These are phyloP conservation scores for Microascus cirrosus DNA, from an alignment of 2,329 filamentous ascomycete genomes.

Conservation along the genomic window DNA sequence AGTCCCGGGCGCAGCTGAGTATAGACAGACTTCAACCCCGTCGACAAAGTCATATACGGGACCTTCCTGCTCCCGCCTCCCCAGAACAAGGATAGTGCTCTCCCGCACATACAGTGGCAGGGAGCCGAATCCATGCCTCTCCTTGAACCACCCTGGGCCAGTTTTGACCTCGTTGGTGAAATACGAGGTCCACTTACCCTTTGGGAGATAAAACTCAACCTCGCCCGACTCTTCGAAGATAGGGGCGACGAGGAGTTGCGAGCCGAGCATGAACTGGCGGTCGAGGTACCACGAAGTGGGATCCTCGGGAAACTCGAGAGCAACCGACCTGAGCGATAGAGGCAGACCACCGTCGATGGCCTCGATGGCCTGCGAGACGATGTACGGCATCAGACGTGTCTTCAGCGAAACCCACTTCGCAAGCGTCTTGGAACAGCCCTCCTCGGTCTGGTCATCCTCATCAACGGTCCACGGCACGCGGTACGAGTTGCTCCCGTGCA, in stretches of 20 bases:
- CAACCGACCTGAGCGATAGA: constrained; percentile 51
- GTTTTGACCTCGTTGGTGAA: constrained; percentile 36
- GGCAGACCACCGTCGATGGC: constrained; percentile 41
- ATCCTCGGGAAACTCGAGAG: constrained; percentile 61
- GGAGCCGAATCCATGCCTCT: constrained; percentile 46
- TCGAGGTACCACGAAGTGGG: constrained; percentile 58
- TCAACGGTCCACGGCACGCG: constrained; percentile 68
- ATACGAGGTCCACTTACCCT: constrained; percentile 33
- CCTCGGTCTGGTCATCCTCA: constrained; percentile 43
- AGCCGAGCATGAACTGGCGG: constrained; percentile 62
- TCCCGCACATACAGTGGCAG: constrained; percentile 48
- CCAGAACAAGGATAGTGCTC: constrained; percentile 35
- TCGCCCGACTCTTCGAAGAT: constrained; percentile 52
- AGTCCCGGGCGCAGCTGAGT: constrained; percentile 27
- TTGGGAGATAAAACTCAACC: constrained; percentile 54
- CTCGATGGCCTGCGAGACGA: constrained; percentile 30
- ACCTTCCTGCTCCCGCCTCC: constrained; percentile 23
- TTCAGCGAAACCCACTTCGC: constrained; percentile 37
- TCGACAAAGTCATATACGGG: constrained; percentile 34
- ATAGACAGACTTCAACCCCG: constrained; percentile 36
- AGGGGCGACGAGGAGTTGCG: constrained; percentile 50
- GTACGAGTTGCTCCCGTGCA: constrained; percentile 61
- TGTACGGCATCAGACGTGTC: constrained; percentile 39
- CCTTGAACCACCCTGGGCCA: constrained; percentile 46
- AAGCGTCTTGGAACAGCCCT: constrained; percentile 40